Conservation (phyloP, 768 basidiomycete species). For the Serendipita sp. region DNA sequence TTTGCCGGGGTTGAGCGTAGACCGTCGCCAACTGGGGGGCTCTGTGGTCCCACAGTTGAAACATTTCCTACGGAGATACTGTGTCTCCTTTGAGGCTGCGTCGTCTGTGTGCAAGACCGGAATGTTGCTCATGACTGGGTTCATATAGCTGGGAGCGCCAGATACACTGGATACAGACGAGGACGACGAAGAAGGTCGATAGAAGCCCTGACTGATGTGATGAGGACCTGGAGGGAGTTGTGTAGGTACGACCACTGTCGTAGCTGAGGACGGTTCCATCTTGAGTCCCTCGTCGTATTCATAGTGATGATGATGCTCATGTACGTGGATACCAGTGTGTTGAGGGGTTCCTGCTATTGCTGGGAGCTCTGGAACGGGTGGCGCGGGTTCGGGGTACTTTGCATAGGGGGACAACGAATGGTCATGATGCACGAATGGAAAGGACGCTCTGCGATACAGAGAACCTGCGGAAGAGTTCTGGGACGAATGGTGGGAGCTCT, state of each 20-base stretch:
- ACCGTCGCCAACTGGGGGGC: conserved; percentile 76
- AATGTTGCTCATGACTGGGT: conserved; percentile 27
- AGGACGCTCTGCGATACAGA: conserved; percentile 47
- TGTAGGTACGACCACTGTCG: conserved; percentile 41
- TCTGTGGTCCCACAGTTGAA: conserved; percentile 89
- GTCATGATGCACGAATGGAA: conserved; percentile 64
- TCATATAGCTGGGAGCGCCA: not conserved
- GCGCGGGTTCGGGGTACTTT: conserved; percentile 24
- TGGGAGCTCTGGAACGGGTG: conserved; percentile 28
- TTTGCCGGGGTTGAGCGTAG: conserved; percentile 78
- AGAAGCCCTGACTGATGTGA: conserved; percentile 17
- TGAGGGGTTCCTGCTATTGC: conserved; percentile 22
- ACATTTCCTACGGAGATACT: conserved; percentile 74
- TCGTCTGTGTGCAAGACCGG: conserved; percentile 82
- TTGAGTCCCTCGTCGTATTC: conserved; percentile 37
- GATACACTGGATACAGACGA: not conserved
- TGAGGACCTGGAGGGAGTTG: conserved; percentile 33
- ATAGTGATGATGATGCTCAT: conserved; percentile 32
- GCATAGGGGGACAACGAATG: conserved; percentile 25
- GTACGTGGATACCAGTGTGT: conserved; percentile 23
- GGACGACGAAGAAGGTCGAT: conserved; percentile 18
- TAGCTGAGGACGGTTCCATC: conserved; percentile 41
- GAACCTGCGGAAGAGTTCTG: not conserved
- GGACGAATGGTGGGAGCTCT: not conserved
- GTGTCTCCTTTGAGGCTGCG: conserved; percentile 78